Conservation (phyloP, 306 rosid species). For the Abrus precatorius region DNA sequence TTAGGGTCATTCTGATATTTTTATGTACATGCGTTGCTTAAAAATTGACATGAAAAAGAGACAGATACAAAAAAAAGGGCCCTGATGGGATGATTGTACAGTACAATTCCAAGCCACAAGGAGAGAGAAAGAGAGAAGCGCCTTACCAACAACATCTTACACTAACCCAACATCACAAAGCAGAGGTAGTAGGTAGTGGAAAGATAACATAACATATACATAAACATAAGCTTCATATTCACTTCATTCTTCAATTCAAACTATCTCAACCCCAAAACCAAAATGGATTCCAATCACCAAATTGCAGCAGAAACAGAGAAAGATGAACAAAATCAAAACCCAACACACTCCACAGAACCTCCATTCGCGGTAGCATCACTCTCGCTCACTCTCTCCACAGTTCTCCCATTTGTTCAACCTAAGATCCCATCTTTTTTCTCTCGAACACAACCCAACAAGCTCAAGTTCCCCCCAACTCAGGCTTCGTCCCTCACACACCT, state of each 20-base stretch:
- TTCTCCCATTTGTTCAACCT: constrained; percentile 65
- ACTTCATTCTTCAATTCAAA: not conserved
- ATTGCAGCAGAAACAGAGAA: constrained; percentile 40
- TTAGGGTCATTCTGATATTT: no score
- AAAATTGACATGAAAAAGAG: not conserved
- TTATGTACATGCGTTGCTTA: no score
- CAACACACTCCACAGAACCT: constrained; percentile 36
- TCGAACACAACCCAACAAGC: constrained; percentile 60
- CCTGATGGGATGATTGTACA: not conserved
- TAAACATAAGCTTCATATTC: no score
- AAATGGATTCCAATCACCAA: constrained; percentile 63
- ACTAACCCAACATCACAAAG: not conserved
- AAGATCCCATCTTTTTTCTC: constrained; percentile 59
- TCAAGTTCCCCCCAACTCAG: constrained; percentile 85
- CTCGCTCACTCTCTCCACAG: constrained; percentile 72
- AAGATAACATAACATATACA: not conserved
- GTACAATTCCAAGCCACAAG: not conserved
- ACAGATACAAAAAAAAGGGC: not conserved
- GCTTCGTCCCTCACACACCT: constrained; percentile 83
- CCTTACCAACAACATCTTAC: no score
- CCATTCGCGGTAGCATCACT: constrained; percentile 74
- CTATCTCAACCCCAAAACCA: not conserved
- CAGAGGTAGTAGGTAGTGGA: constrained; percentile 11
- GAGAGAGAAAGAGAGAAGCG: not conserved
- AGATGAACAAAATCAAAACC: constrained; percentile 46